Conservation (phyloP, 345 rosid genomes). For the Gossypium thurberi region DNA sequence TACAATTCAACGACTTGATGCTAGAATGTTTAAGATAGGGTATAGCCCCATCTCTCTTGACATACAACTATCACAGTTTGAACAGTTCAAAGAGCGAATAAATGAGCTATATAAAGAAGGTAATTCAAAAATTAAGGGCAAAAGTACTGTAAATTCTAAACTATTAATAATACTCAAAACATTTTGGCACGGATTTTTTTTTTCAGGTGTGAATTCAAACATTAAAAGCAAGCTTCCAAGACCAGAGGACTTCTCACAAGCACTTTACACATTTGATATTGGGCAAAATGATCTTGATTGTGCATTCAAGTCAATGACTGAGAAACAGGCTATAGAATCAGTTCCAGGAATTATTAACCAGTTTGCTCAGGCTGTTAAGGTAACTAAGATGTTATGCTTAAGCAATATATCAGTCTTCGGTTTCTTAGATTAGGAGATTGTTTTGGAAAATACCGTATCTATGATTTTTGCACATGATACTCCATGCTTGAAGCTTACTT, state of each 20-base stretch:
- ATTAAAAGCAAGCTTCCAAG: constrained; percentile 24
- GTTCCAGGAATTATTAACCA: not conserved
- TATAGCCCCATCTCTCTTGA: constrained; percentile 40
- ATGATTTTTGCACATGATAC: too few species aligned
- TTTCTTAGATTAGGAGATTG: not conserved
- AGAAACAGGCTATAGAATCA: not conserved
- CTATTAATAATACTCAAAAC: not conserved
- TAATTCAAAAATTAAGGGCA: not conserved
- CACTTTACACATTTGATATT: constrained; percentile 64
- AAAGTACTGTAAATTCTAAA: not conserved
- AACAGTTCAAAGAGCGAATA: constrained; percentile 23
- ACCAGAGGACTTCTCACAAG: constrained; percentile 34
- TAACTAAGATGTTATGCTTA: not conserved
- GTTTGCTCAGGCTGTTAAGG: constrained; percentile 10
- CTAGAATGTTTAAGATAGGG: constrained; percentile 25
- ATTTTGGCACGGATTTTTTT: not conserved
- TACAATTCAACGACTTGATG: constrained; percentile 29
- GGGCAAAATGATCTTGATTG: constrained; percentile 60
- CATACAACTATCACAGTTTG: constrained; percentile 29
- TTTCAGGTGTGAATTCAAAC: constrained; percentile 35
- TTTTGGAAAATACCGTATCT: not conserved
- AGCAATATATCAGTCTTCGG: not conserved
- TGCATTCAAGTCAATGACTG: constrained; percentile 5
- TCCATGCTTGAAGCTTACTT: not conserved
- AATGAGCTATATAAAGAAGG: constrained; percentile 21